Percentiles rank a stretch among this genome's conserved stretches.
phyloP scores from a whole-genome alignment of 83 land plant genomes.

The Picea abies region DNA sequence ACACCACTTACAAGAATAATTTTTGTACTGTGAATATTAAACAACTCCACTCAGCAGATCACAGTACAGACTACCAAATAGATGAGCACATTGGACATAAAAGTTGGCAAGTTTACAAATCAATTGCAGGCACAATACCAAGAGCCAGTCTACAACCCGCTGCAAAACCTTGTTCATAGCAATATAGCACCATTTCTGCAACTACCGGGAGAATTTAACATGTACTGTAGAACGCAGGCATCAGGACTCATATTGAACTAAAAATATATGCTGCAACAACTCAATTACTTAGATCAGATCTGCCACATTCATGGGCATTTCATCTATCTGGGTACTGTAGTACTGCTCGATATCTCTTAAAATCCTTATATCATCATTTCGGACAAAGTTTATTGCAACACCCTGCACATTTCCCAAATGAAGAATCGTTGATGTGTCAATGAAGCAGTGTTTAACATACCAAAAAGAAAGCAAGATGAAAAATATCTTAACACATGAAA shows the following conservation, averaged over 20 bases:
- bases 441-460: not conserved
- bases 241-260: constrained; percentile 3
- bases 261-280: not conserved
- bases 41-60: too few relatives aligned
- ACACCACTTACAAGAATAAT: too few relatives aligned
- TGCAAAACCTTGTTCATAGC: not conserved
- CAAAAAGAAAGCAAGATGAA: not conserved
- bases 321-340: constrained; percentile 99
- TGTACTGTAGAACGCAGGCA: not conserved
- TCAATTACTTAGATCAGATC: constrained; percentile 68
- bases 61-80: too few relatives aligned
- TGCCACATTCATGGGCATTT: constrained; percentile 99
- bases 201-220: not conserved
- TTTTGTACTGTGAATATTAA: too few relatives aligned
- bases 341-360: constrained; percentile 97
- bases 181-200: not conserved
- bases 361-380: constrained; percentile 93
- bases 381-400: constrained; percentile 98
- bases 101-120: too few relatives aligned
- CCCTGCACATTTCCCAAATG: constrained; percentile 57
- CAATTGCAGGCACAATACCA: too few relatives aligned
- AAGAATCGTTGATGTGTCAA: not conserved
- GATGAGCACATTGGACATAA: too few relatives aligned
- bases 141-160: too few relatives aligned
- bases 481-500: not conserved